phyloP scores from a whole-genome alignment of 202 grass and related monocot species.

The Cymbopogon flexuosus region DNA sequence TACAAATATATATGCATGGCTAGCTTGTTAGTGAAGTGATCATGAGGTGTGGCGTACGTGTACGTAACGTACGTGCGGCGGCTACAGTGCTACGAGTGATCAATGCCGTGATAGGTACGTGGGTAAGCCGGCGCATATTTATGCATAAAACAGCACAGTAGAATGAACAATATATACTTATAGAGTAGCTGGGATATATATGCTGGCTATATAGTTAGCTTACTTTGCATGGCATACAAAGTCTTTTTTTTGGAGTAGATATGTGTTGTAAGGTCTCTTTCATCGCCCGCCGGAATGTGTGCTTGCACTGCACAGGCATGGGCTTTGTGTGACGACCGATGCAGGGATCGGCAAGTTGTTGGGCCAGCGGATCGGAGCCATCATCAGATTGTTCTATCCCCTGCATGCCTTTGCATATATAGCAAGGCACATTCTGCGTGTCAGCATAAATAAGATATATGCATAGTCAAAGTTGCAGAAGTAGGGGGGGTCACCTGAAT shows the following conservation, averaged over 20 bases:
- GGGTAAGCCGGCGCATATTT: neutral
- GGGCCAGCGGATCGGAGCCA: neutral
- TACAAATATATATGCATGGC: neutral
- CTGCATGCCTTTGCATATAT: no score
- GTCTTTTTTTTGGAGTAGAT: slow-evolving; percentile 2
- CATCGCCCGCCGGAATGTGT: neutral
- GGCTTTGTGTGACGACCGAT: neutral
- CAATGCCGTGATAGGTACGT: slow-evolving; percentile 11
- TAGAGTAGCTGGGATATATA: neutral
- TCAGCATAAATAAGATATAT: neutral
- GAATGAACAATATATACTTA: neutral
- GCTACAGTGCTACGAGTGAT: slow-evolving; percentile 5
- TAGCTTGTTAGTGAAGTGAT: neutral
- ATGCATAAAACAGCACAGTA: neutral
- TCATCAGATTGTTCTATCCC: neutral
- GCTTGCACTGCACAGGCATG: neutral
- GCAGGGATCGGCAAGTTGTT: neutral
- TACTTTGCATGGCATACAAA: neutral
- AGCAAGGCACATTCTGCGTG: neutral
- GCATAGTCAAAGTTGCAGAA: no score
- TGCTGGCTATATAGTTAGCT: neutral
- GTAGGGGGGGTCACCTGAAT: no score
- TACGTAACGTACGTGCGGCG: neutral
- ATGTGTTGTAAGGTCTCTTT: neutral
- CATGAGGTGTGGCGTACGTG: neutral